Evolutionary conservation across 1,139 yeast species (phyloP).

Genomic region (Saccharomyces hybrid): DNA sequence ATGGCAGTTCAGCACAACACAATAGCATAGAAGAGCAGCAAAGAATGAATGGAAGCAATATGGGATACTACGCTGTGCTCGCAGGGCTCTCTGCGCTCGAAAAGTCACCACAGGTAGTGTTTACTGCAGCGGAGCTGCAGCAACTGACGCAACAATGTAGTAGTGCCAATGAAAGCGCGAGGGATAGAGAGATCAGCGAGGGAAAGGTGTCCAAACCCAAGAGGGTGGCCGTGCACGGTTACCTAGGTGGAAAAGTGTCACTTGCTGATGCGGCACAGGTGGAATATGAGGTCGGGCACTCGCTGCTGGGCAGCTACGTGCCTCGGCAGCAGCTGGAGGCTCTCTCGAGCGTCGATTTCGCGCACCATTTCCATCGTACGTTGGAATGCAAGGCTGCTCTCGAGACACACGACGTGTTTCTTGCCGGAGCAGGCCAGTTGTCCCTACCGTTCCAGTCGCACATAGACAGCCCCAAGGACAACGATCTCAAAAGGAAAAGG

Average conservation of each 20-base stretch:
- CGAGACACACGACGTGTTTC: slow-evolving; percentile 21
- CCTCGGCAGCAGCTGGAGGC: slow-evolving; percentile 29
- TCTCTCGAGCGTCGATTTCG: slow-evolving; percentile 29
- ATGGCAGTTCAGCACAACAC: neutral
- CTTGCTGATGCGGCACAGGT: slow-evolving; percentile 19
- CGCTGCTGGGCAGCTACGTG: slow-evolving; percentile 30
- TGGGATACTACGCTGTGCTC: slow-evolving; percentile 25
- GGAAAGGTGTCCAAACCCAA: slow-evolving; percentile 8
- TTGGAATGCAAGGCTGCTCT: slow-evolving; percentile 26
- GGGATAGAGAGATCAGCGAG: slow-evolving; percentile 4
- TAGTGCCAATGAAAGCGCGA: slow-evolving; percentile 8
- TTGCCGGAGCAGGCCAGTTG: slow-evolving; percentile 12
- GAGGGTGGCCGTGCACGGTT: slow-evolving; percentile 25
- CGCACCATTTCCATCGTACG: slow-evolving; percentile 28
- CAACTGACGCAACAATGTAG: slow-evolving; percentile 16
- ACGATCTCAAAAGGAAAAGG: slow-evolving; percentile 8
- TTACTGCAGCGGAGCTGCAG: slow-evolving; percentile 21
- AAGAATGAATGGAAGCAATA: slow-evolving; percentile 4
- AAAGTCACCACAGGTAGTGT: slow-evolving; percentile 23
- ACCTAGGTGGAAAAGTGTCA: slow-evolving; percentile 27
- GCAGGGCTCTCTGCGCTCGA: slow-evolving; percentile 28
- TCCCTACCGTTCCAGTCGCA: slow-evolving; percentile 1
- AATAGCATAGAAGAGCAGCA: neutral
- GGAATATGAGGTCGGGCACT: slow-evolving; percentile 25
- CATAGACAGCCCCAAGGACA: slow-evolving; percentile 5